Evolutionary conservation across 257 asterid species (phyloP).

Genomic region (Eustoma russellianum): DNA sequence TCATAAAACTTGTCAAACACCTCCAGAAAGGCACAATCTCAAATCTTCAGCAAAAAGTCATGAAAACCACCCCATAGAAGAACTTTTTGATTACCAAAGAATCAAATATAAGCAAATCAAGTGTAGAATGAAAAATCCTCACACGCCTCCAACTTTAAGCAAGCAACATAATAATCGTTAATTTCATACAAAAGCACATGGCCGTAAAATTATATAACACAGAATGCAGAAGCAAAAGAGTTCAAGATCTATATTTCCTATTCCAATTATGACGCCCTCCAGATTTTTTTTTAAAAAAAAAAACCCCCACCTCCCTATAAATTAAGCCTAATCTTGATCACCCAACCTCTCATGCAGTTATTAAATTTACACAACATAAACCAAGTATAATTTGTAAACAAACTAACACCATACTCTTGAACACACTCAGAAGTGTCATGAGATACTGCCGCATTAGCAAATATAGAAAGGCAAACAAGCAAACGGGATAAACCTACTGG

Average conservation of each 20-base stretch:
- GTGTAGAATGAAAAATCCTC: too few relatives aligned
- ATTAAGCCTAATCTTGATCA: neutral
- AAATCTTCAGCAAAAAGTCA: too few relatives aligned
- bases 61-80: too few relatives aligned
- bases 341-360: neutral
- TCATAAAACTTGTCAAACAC: too few relatives aligned
- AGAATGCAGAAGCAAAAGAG: neutral
- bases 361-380: neutral
- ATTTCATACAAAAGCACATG: neutral
- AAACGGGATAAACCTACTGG: neutral
- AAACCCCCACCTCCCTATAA: neutral
- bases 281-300: too few relatives aligned
- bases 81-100: too few relatives aligned
- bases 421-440: neutral
- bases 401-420: neutral
- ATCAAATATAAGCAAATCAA: too few relatives aligned
- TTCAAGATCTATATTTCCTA: constrained; percentile 6
- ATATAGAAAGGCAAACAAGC: neutral
- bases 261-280: neutral
- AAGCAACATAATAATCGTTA: neutral
- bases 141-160: neutral
- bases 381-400: neutral
- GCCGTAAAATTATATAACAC: neutral
- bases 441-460: neutral
- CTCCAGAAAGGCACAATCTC: too few relatives aligned